These are phyloP conservation scores for Galeopsis tetrahit DNA, from an alignment of 257 asterid species.

Conservation along the genomic window DNA sequence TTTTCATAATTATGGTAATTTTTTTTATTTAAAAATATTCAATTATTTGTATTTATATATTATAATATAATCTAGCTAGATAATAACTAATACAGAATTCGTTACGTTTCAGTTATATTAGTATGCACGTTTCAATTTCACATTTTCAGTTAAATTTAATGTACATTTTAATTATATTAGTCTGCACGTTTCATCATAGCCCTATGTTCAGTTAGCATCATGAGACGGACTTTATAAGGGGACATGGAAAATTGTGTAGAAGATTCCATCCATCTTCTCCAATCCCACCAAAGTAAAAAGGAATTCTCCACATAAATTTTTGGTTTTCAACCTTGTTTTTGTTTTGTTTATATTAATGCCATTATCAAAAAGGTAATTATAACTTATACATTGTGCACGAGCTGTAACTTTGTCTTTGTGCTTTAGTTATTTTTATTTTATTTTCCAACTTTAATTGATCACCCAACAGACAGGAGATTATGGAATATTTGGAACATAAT, in stretches of 20 bases:
- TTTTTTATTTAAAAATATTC: not conserved
- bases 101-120: no score
- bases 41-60: no score
- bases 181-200: no score
- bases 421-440: not conserved
- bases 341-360: constrained; percentile 23
- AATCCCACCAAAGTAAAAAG: constrained; percentile 10
- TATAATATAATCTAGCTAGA: no score
- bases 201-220: no score
- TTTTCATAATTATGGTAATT: not conserved
- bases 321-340: constrained; percentile 21
- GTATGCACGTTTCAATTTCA: no score
- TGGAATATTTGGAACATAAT: not conserved
- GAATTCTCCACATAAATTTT: not conserved
- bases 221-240: no score
- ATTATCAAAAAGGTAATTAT: constrained; percentile 38
- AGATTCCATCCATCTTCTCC: not conserved
- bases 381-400: constrained; percentile 42
- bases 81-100: no score
- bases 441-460: not conserved
- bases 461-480: constrained; percentile 36
- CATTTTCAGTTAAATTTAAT: no score
- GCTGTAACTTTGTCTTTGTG: constrained; percentile 30
- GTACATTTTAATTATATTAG: no score
- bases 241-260: not conserved